Conservation (phyloP, 352 stramenopile genomes). For the Phytophthora sansomeana region DNA sequence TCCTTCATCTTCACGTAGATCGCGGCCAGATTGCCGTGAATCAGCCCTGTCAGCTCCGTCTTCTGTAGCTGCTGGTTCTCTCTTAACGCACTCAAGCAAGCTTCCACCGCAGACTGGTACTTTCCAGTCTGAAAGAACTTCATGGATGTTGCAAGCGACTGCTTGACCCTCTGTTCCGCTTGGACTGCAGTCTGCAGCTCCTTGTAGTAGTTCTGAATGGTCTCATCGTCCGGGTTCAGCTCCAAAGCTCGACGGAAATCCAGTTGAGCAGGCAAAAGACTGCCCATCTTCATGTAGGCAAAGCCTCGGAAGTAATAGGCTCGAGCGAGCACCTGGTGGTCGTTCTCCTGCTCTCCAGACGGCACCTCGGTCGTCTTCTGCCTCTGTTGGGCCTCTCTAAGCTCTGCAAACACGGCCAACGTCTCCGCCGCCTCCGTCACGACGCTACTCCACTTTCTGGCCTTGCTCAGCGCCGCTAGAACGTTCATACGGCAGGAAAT, state of each 20-base stretch:
- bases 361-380: conserved; percentile 20
- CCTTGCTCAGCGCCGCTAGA: conserved; percentile 62
- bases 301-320: conserved; percentile 74
- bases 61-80: conserved; percentile 63
- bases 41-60: conserved; percentile 67
- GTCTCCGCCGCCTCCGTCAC: conserved; percentile 54
- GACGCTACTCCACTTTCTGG: conserved; percentile 60
- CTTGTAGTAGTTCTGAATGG: conserved; percentile 63
- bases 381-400: conserved; percentile 43
- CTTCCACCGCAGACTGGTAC: conserved; percentile 59
- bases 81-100: conserved; percentile 51
- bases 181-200: conserved; percentile 53
- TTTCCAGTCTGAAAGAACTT: conserved; percentile 70
- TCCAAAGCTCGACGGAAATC: conserved; percentile 62
- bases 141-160: conserved; percentile 58
- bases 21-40: conserved; percentile 72
- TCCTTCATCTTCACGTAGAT: conserved; percentile 64
- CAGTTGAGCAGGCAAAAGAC: conserved; percentile 46
- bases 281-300: conserved; percentile 55
- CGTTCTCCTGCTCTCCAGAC: conserved; percentile 15
- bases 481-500: conserved; percentile 80
- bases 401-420: conserved; percentile 54
- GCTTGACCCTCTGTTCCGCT: conserved; percentile 61
- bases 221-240: conserved; percentile 59
- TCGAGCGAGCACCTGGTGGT: conserved; percentile 49